phyloP scores from a whole-genome alignment of 2,329 filamentous ascomycete species.

The Salinomyces thailandicus region DNA sequence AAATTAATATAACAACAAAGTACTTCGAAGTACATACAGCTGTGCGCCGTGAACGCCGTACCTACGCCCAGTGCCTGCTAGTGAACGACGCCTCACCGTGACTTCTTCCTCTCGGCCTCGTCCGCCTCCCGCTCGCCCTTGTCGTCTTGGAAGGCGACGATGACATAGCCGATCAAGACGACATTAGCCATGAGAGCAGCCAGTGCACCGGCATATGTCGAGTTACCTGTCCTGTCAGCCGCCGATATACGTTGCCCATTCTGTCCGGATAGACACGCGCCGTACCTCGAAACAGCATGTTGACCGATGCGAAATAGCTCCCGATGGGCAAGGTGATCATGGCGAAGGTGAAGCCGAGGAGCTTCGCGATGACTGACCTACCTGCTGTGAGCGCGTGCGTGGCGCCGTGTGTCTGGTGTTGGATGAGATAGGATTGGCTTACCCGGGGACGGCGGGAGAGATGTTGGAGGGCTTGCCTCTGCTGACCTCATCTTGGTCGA shows the following conservation, averaged over 20 bases:
- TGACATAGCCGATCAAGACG: constrained; percentile 78
- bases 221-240: constrained; percentile 74
- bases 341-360: constrained; percentile 79
- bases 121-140: constrained; percentile 39
- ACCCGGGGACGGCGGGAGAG: constrained; percentile 75
- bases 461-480: constrained; percentile 52
- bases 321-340: constrained; percentile 84
- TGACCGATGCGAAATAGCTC: constrained; percentile 74
- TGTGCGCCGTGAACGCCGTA: background rate
- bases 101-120: constrained; percentile 33
- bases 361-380: constrained; percentile 78
- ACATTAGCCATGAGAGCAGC: constrained; percentile 87
- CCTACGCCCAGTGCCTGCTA: background rate
- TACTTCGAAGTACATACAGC: too few relatives aligned
- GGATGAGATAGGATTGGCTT: too few relatives aligned
- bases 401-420: constrained; percentile 1
- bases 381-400: constrained; percentile 1
- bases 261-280: constrained; percentile 3
- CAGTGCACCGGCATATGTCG: constrained; percentile 72
- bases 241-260: constrained; percentile 1
- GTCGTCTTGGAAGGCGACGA: constrained; percentile 88
- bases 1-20: too few relatives aligned
- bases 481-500: constrained; percentile 33
- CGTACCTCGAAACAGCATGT: constrained; percentile 66
- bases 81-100: constrained; percentile 4